Conservation (phyloP, 176 grass and related monocot species). For the Luzula sylvatica region DNA sequence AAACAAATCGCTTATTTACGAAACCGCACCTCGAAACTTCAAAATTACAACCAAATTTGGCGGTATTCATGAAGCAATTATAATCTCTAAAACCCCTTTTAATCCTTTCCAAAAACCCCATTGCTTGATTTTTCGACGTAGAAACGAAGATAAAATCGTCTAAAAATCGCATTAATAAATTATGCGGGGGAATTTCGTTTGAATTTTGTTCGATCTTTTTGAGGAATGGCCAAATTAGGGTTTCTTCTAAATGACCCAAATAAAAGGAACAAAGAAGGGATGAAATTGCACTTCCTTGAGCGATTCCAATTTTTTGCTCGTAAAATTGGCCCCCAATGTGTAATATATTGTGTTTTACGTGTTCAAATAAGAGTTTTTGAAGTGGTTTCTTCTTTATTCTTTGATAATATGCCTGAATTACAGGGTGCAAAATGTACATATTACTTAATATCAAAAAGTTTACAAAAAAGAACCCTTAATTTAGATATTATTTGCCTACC, state of each 20-base stretch:
- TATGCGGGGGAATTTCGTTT: conserved; percentile 13
- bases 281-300: conserved; percentile 72
- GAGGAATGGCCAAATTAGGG: conserved; percentile 33
- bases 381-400: conserved; percentile 37
- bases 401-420: conserved; percentile 37
- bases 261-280: conserved; percentile 78
- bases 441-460: neutral
- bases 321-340: conserved; percentile 61
- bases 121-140: conserved; percentile 55
- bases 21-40: conserved; percentile 24
- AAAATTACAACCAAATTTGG: conserved; percentile 77
- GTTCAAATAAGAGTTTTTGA: conserved; percentile 34
- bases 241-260: conserved; percentile 74
- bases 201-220: conserved; percentile 20
- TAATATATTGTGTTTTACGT: conserved; percentile 55
- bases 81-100: conserved; percentile 63
- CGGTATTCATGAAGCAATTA: conserved; percentile 73
- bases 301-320: conserved; percentile 68
- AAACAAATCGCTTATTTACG: conserved; percentile 45
- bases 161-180: conserved; percentile 64
- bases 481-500: conserved; percentile 27
- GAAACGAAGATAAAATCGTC: conserved; percentile 92
- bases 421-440: neutral
- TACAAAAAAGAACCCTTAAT: neutral
- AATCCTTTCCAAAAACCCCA: conserved; percentile 50